Evolutionary conservation across 1,139 yeast genomes (phyloP).

Genomic region (Yamadazyma aaseri): DNA sequence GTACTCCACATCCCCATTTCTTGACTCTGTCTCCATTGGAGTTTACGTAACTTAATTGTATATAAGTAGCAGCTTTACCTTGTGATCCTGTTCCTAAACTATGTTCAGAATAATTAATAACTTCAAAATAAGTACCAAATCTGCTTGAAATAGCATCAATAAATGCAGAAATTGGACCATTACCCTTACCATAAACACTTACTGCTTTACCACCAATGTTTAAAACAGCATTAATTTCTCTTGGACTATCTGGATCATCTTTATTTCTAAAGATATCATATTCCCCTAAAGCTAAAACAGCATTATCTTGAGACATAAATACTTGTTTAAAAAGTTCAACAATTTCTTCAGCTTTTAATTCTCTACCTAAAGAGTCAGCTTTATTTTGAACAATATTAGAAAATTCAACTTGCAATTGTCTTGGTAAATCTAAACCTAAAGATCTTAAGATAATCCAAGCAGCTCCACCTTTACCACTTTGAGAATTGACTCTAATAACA

Average conservation of each 20-base stretch:
- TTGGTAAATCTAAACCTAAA: slow-evolving; percentile 88
- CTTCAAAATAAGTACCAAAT: slow-evolving; percentile 62
- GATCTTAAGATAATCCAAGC: slow-evolving; percentile 93
- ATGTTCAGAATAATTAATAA: slow-evolving; percentile 86
- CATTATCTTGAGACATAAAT: slow-evolving; percentile 53
- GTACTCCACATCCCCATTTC: slow-evolving; percentile 94
- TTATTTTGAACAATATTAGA: slow-evolving; percentile 77
- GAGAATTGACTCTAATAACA: slow-evolving; percentile 95
- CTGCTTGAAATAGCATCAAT: slow-evolving; percentile 68
- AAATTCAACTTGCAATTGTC: slow-evolving; percentile 87
- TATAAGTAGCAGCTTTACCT: slow-evolving; percentile 88
- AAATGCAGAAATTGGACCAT: slow-evolving; percentile 94
- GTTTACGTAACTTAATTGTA: slow-evolving; percentile 58
- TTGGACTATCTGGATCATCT: slow-evolving; percentile 16
- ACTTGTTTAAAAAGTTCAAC: slow-evolving; percentile 69
- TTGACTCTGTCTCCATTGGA: slow-evolving; percentile 33
- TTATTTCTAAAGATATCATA: slow-evolving; percentile 42
- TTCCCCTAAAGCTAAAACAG: slow-evolving; percentile 47
- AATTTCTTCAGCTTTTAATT: slow-evolving; percentile 75
- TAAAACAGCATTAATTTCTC: slow-evolving; percentile 36
- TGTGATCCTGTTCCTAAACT: slow-evolving; percentile 85
- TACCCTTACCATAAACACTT: slow-evolving; percentile 70
- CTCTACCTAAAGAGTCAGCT: slow-evolving; percentile 85
- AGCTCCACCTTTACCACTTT: slow-evolving; percentile 98
- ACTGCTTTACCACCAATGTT: slow-evolving; percentile 48